phyloP scores from a whole-genome alignment of 2,329 filamentous ascomycete genomes.

The Cladophialophora immunda region DNA sequence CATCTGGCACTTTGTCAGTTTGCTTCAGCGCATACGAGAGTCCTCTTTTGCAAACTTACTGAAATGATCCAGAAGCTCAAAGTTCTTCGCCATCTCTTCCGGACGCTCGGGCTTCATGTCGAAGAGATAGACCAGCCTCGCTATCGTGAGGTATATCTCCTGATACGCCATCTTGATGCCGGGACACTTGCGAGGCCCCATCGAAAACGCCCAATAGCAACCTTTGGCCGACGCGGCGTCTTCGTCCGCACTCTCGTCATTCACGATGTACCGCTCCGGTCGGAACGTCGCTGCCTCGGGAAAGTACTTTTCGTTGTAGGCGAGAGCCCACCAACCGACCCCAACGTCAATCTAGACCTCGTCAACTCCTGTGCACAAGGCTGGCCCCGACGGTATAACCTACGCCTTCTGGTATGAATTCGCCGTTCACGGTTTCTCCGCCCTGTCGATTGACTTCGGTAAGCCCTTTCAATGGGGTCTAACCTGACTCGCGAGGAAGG shows the following conservation, averaged over 20 bases:
- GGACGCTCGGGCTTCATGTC: not conserved
- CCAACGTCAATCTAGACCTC: not conserved
- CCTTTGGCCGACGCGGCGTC: not conserved
- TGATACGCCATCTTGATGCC: conserved; percentile 10
- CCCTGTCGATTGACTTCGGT: not conserved
- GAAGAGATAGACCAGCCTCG: not conserved
- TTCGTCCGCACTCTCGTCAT: not conserved
- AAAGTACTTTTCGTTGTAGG: not conserved
- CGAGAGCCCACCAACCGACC: not conserved
- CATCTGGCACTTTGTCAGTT: not conserved
- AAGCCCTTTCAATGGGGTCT: not conserved
- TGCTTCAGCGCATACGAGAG: not conserved
- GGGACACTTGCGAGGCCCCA: not conserved
- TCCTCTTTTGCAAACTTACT: not conserved
- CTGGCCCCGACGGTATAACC: not conserved
- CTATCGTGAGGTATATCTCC: not conserved
- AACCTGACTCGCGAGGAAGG: not conserved
- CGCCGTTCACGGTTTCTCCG: not conserved
- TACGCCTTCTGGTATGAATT: not conserved
- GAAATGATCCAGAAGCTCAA: not conserved
- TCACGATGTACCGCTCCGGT: conserved; percentile 1
- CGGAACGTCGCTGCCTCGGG: not conserved
- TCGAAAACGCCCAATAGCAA: conserved; percentile 4
- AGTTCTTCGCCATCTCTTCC: not conserved
- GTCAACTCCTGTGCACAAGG: not conserved